Base-by-base conservation (phyloP, 352 stramenopile genomes). In the Pythium aphanidermatum region DNA sequence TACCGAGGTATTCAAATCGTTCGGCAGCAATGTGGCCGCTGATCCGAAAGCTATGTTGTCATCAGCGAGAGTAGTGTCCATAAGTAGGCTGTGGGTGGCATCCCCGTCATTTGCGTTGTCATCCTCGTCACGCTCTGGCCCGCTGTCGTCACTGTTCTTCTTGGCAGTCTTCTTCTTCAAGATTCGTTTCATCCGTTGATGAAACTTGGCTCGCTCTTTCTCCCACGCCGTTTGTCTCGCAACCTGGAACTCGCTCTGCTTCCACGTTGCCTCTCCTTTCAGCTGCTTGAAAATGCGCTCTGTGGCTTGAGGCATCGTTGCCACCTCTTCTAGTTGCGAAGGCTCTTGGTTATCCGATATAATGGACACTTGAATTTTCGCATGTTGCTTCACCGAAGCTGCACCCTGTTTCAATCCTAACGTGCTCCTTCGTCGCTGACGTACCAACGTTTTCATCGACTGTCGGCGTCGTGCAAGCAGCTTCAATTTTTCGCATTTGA, bases 171-270 rank as follows among this genome's bases (percentile, higher is more conserved):
- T 83, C 36, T 57, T 67, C 38, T 68, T 78, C 36, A 88, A 69
- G 37, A 88, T 70, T 8, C 56, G 64, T 46, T 86, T 70, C 79
- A 92, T 89, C 5, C 79, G 65, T 19, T 74, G 55, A 21, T 86
- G 71, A 24, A 89, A 89, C 39, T 86, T 88, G 0, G 56, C 42
- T 2, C 72, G 63, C 48, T 89, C 76, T 24, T 66, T 68, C 17
- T 80, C 66, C 79, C 76, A 89, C 11, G 76, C 79, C 8, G 44
- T 53, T 30, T 87, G 68, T 10, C 76, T 70, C 11, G 79, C 79
- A 7, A 80, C 14, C 39, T 88, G 79, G 7, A 87, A 57, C 33
- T 85, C 76, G 23, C 72, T 86, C 50, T 85, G 79, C 33, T 82
- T 86, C 76, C 76, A 92, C 14, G 74, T 89, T 4, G 49, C 52